Conservation (phyloP, 768 basidiomycete species). For the Tephrocybe sp. region DNA sequence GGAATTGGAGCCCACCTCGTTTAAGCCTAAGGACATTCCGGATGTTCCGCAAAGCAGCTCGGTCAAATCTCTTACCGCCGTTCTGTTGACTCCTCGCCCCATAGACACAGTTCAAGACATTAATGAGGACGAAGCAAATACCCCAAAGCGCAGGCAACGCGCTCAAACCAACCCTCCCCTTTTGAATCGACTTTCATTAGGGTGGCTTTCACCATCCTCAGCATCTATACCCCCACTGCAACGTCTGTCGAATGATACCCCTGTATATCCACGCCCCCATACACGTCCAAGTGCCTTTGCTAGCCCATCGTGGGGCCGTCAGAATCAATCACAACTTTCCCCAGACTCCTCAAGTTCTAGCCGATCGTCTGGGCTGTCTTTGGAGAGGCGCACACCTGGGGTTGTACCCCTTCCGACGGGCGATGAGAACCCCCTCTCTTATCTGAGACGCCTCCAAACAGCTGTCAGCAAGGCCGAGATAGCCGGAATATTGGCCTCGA, state of each 20-base stretch:
- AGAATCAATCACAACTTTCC: conserved; percentile 3
- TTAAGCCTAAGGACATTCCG: neutral
- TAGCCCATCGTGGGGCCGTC: conserved; percentile 5
- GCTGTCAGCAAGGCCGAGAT: conserved; percentile 78
- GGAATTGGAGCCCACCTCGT: conserved; percentile 8
- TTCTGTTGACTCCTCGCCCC: conserved; percentile 8
- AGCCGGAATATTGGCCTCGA: conserved; percentile 77
- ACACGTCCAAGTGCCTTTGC: conserved; percentile 2
- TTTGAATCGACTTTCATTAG: conserved; percentile 68
- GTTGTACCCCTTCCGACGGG: conserved; percentile 48
- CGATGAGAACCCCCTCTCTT: conserved; percentile 71
- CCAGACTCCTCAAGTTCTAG: conserved; percentile 23
- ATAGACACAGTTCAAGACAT: conserved; percentile 11
- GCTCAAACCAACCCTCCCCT: conserved; percentile 67
- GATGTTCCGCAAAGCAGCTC: neutral
- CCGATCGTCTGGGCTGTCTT: conserved; percentile 45
- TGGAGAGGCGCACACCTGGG: conserved; percentile 41
- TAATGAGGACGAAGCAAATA: conserved; percentile 11
- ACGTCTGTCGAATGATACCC: conserved; percentile 15
- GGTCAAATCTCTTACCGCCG: neutral
- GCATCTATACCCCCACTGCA: conserved; percentile 32
- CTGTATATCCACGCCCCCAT: conserved; percentile 19
- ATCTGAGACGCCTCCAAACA: conserved; percentile 61
- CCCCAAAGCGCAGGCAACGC: conserved; percentile 31
- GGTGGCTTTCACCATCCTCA: conserved; percentile 53